Evolutionary conservation across 192 early-diverging fungal species (phyloP).

Genomic region (Coemansia sp.): DNA sequence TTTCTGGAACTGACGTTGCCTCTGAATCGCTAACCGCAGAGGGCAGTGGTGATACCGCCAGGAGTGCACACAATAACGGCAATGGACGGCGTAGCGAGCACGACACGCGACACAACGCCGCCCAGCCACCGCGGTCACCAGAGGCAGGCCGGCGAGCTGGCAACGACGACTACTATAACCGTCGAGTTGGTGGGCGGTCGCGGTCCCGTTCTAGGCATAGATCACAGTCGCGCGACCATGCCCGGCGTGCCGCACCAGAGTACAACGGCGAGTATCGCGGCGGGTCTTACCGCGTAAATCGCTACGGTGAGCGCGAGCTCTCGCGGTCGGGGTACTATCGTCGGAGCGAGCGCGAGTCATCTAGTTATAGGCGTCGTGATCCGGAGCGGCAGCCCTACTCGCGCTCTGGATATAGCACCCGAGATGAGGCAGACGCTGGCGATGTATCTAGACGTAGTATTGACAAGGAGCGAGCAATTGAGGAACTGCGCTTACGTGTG

Average conservation of each 20-base stretch:
- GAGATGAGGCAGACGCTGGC: slow-evolving; percentile 28
- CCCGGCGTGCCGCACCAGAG: slow-evolving; percentile 13
- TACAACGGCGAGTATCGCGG: slow-evolving; percentile 25
- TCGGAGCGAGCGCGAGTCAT: slow-evolving; percentile 39
- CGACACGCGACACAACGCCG: slow-evolving; percentile 15
- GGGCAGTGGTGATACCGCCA: not conserved
- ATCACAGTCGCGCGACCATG: slow-evolving; percentile 23
- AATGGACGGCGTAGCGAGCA: slow-evolving; percentile 17
- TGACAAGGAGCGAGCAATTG: slow-evolving; percentile 53
- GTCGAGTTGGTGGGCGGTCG: slow-evolving; percentile 13
- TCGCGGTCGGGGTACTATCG: slow-evolving; percentile 25
- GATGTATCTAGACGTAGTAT: slow-evolving; percentile 30
- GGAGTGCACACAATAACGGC: slow-evolving; percentile 6
- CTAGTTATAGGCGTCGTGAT: slow-evolving; percentile 44
- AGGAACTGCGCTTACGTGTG: slow-evolving; percentile 48
- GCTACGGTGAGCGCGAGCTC: slow-evolving; percentile 28
- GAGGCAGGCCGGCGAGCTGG: slow-evolving; percentile 9
- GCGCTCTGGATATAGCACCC: slow-evolving; percentile 18
- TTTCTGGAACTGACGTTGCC: not conserved
- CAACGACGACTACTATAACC: slow-evolving; percentile 14
- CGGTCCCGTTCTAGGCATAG: slow-evolving; percentile 28
- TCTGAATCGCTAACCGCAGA: not conserved
- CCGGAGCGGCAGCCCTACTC: slow-evolving; percentile 32
- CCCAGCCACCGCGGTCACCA: slow-evolving; percentile 11
- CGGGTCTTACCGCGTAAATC: slow-evolving; percentile 24